Evolutionary conservation across 1,284 basidiomycete genomes (phyloP).

Genomic region (Cutaneotrichosporon cutaneum): DNA sequence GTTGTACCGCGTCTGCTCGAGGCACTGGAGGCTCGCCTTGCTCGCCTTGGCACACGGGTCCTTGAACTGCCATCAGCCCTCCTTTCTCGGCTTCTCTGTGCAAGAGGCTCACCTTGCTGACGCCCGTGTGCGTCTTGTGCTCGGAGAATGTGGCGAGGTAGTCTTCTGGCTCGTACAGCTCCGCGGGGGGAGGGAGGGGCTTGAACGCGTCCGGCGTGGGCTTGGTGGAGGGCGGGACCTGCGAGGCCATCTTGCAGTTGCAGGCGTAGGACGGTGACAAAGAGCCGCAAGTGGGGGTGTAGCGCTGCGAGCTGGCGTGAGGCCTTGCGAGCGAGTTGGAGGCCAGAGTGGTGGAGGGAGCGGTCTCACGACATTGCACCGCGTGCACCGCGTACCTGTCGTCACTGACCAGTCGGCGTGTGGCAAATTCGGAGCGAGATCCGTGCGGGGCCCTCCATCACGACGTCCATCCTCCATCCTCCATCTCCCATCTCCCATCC

Average conservation of each 20-base stretch:
- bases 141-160: slow-evolving; percentile 48
- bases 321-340: too few species aligned
- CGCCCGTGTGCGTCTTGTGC: slow-evolving; percentile 19
- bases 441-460: slow-evolving; percentile 1
- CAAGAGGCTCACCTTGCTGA: slow-evolving; percentile 41
- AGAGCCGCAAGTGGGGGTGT: too few species aligned
- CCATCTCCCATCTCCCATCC: neutral
- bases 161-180: slow-evolving; percentile 46
- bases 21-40: slow-evolving; percentile 49
- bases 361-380: too few species aligned
- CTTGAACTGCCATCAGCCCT: slow-evolving; percentile 33
- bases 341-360: neutral
- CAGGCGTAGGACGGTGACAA: too few species aligned
- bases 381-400: too few species aligned
- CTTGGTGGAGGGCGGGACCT: slow-evolving; percentile 46
- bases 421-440: neutral
- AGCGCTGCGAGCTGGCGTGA: too few species aligned
- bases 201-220: slow-evolving; percentile 36
- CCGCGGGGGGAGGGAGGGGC: slow-evolving; percentile 38
- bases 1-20: slow-evolving; percentile 53
- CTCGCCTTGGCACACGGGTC: slow-evolving; percentile 51
- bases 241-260: slow-evolving; percentile 43
- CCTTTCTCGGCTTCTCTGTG: neutral
- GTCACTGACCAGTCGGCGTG: neutral
- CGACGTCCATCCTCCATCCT: neutral